Conservation (phyloP, 768 basidiomycete species). For the Pseudohyphozyma bogoriensis region DNA sequence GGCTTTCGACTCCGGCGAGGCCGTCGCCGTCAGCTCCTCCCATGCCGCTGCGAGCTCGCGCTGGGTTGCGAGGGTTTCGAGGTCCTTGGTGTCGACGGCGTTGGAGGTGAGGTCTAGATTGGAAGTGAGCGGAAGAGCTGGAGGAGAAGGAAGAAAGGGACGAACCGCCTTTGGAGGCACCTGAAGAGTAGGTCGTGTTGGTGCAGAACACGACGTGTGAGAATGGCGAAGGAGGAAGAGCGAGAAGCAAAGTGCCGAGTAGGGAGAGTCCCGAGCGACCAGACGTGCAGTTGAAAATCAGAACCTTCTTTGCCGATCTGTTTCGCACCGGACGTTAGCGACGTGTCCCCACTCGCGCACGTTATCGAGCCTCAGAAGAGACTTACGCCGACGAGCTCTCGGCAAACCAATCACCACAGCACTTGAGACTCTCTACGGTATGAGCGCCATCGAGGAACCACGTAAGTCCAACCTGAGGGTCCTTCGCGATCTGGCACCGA, state of each 20-base stretch:
- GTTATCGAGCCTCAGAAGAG: no score
- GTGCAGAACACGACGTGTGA: constrained; percentile 87
- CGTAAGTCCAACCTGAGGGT: constrained; percentile 50
- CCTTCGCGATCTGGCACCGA: constrained; percentile 72
- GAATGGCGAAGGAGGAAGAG: constrained; percentile 35
- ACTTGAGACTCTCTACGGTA: constrained; percentile 77
- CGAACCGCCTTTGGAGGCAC: constrained; percentile 80
- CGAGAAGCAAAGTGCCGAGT: constrained; percentile 51
- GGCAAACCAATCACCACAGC: constrained; percentile 85
- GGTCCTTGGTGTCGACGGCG: constrained; percentile 53
- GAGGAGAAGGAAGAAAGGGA: constrained; percentile 8
- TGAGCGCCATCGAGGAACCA: constrained; percentile 98
- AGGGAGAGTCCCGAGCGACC: constrained; percentile 73
- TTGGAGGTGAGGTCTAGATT: constrained; percentile 59
- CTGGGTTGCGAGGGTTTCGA: constrained; percentile 62
- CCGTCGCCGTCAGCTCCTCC: constrained; percentile 49
- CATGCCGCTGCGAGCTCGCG: constrained; percentile 65
- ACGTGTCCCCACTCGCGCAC: background rate
- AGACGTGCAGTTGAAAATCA: constrained; percentile 91
- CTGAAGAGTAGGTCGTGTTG: constrained; percentile 87
- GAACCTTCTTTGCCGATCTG: constrained; percentile 36
- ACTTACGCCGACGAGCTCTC: no score
- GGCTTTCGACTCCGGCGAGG: constrained; percentile 42
- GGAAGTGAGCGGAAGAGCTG: background rate
- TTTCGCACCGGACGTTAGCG: background rate